phyloP scores from a whole-genome alignment of 768 basidiomycete genomes.

The Saitozyma podzolica region DNA sequence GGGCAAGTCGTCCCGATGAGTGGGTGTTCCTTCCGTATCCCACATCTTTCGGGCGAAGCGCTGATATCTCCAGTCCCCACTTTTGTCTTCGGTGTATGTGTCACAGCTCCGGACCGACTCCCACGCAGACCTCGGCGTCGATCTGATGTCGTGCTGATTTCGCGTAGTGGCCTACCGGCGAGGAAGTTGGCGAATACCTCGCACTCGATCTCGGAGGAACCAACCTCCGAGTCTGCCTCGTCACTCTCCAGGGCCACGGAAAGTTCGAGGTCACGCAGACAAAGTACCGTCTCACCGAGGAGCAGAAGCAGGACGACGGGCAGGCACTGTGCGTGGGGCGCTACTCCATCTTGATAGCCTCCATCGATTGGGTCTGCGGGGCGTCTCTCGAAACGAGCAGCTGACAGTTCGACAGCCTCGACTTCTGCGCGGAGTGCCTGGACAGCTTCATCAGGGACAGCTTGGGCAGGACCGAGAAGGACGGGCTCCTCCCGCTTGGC shows the following conservation, averaged over 20 bases:
- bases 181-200: slow-evolving; percentile 85
- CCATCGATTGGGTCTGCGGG: background rate
- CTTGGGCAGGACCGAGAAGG: slow-evolving; percentile 52
- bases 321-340: slow-evolving; percentile 68
- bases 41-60: background rate
- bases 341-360: background rate
- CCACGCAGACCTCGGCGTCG: background rate
- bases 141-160: background rate
- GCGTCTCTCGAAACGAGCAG: background rate
- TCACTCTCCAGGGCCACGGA: slow-evolving; percentile 84
- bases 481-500: slow-evolving; percentile 72
- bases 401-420: slow-evolving; percentile 56
- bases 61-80: slow-evolving; percentile 70
- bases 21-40: slow-evolving; percentile 56
- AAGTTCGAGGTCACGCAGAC: slow-evolving; percentile 98
- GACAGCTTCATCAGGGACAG: slow-evolving; percentile 83
- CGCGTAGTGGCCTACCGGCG: slow-evolving; percentile 73
- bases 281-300: slow-evolving; percentile 94
- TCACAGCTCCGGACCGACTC: background rate
- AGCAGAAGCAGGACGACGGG: slow-evolving; percentile 98
- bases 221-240: slow-evolving; percentile 97
- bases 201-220: slow-evolving; percentile 76
- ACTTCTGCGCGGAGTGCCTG: slow-evolving; percentile 94
- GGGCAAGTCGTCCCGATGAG: slow-evolving; percentile 71
- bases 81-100: slow-evolving; percentile 68